A percentile compares a stretch with the other conserved stretches of the same genome.
These are phyloP conservation scores for Bipolaris bicolor DNA, from an alignment of 2,329 filamentous ascomycete species.

Conservation along the genomic window DNA sequence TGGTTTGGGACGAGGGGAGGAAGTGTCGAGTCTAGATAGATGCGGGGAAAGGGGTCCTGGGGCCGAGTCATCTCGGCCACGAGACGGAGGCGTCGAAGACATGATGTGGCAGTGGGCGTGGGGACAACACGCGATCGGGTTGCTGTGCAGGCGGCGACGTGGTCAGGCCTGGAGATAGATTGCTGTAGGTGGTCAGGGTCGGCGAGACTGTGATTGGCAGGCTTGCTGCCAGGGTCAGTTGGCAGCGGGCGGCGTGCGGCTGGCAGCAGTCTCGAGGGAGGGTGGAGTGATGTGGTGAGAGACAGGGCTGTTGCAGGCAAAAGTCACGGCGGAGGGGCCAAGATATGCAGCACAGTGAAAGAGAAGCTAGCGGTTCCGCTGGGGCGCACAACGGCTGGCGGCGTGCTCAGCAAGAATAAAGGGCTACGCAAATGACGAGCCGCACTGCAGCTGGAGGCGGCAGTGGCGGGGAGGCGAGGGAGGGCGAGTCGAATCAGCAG, in stretches of 20 bases:
- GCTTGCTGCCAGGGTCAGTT: conserved; percentile 4
- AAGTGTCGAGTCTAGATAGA: conserved; percentile 27
- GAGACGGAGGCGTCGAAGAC: conserved; percentile 10
- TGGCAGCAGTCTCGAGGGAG: not conserved
- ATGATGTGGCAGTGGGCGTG: conserved; percentile 18
- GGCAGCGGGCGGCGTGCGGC: not conserved
- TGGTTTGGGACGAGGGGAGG: conserved; percentile 17
- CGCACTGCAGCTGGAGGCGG: not conserved
- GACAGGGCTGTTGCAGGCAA: conserved; percentile 2
- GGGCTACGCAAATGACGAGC: not conserved
- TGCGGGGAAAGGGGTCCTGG: conserved; percentile 22
- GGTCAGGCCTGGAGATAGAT: conserved; percentile 15
- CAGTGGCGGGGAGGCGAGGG: not conserved
- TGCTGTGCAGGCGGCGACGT: conserved; percentile 23
- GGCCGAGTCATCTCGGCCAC: conserved; percentile 18
- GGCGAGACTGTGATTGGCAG: conserved; percentile 24
- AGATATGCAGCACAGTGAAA: conserved; percentile 6
- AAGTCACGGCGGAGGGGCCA: conserved; percentile 6
- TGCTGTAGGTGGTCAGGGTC: conserved; percentile 14
- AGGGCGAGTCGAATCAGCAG: not conserved
- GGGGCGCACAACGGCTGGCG: conserved; percentile 1
- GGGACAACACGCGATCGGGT: conserved; percentile 15
- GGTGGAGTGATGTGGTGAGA: conserved; percentile 20
- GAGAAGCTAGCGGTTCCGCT: conserved; percentile 13
- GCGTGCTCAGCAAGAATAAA: not conserved